Conservation (phyloP, 2,329 filamentous ascomycete species). For the Rutstroemia sp. region DNA sequence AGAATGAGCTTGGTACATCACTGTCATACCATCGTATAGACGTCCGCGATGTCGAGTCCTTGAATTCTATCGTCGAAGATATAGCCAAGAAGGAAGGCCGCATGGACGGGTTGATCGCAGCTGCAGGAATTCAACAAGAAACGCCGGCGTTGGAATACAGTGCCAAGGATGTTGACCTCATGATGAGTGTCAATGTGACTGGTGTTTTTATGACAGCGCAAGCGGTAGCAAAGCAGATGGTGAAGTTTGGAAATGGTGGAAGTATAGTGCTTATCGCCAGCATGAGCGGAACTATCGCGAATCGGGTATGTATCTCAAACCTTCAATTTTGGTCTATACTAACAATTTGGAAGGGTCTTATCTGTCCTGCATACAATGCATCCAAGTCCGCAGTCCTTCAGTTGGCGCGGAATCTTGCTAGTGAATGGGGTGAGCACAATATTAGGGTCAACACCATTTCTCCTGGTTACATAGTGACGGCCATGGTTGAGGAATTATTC, state of each 20-base stretch:
- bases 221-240: conserved; percentile 74
- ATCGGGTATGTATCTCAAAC: conserved; percentile 37
- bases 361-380: conserved; percentile 63
- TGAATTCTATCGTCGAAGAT: conserved; percentile 59
- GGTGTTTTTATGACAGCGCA: conserved; percentile 81
- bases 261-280: conserved; percentile 63
- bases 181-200: conserved; percentile 82
- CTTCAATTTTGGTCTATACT: background rate
- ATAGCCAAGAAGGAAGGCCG: conserved; percentile 66
- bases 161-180: conserved; percentile 65
- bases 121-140: conserved; percentile 72
- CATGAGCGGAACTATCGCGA: conserved; percentile 62
- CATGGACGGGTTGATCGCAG: conserved; percentile 70
- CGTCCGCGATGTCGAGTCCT: conserved; percentile 60
- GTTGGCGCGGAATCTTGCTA: conserved; percentile 60
- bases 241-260: conserved; percentile 47
- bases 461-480: conserved; percentile 72
- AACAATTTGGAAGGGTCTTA: conserved; percentile 40
- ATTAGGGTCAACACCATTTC: conserved; percentile 79
- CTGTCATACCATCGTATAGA: conserved; percentile 70
- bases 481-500: conserved; percentile 79
- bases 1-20: conserved; percentile 45
- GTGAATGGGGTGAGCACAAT: conserved; percentile 59
- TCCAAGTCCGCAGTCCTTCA: conserved; percentile 70
- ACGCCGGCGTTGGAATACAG: conserved; percentile 75